phyloP scores from a whole-genome alignment of 345 rosid species.

The Gynandropsis gynandra region DNA sequence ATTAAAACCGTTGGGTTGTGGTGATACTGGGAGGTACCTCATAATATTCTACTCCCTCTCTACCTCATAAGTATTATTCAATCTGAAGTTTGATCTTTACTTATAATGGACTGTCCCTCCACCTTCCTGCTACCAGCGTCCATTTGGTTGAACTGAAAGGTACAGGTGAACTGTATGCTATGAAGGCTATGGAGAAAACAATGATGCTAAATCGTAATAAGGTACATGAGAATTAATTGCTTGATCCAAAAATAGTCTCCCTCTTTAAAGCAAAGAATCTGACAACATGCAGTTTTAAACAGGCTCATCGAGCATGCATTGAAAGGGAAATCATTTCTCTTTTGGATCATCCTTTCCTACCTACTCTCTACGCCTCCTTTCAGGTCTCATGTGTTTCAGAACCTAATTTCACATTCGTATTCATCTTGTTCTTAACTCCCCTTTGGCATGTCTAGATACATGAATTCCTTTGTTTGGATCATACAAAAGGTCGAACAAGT shows the following conservation, averaged over 20 bases:
- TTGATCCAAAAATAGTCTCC: slow-evolving; percentile 7
- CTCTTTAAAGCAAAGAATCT: slow-evolving; percentile 6
- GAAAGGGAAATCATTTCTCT: slow-evolving; percentile 89
- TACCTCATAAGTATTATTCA: too few relatives aligned
- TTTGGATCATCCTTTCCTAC: slow-evolving; percentile 96
- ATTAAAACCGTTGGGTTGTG: slow-evolving; percentile 85
- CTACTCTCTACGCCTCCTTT: slow-evolving; percentile 81
- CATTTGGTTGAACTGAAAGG: slow-evolving; percentile 87
- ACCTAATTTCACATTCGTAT: background rate
- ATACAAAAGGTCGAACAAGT: too few relatives aligned
- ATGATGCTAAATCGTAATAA: slow-evolving; percentile 85
- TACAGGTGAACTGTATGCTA: slow-evolving; percentile 69
- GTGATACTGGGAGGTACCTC: slow-evolving; percentile 93
- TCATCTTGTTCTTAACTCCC: background rate
- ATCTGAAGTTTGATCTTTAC: background rate
- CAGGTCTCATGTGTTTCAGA: slow-evolving; percentile 44
- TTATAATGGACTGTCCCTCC: slow-evolving; percentile 15
- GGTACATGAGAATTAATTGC: slow-evolving; percentile 34
- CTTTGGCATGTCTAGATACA: background rate
- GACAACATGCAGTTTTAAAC: slow-evolving; percentile 27
- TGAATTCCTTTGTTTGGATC: too few relatives aligned
- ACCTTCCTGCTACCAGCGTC: too few relatives aligned
- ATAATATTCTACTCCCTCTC: slow-evolving; percentile 7
- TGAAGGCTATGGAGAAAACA: slow-evolving; percentile 98
- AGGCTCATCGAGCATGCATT: slow-evolving; percentile 91